These are phyloP conservation scores for Rossbeevera mucosa DNA, from an alignment of 768 basidiomycete species.

Conservation along the genomic window DNA sequence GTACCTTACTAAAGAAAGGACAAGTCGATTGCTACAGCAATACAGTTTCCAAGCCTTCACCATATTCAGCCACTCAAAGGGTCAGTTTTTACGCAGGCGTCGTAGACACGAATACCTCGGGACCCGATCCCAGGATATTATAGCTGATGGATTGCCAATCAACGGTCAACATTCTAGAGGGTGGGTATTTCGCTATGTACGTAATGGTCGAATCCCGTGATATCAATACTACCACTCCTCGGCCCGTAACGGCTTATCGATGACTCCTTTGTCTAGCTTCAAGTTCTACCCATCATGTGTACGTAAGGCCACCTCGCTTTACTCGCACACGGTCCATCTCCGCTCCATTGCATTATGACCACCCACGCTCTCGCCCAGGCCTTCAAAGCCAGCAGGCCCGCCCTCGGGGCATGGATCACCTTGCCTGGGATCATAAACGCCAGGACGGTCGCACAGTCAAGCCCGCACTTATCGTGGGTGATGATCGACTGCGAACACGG, in stretches of 20 bases:
- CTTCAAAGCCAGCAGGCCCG: constrained; percentile 52
- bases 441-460: constrained; percentile 53
- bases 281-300: not conserved
- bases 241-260: constrained; percentile 1
- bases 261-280: constrained; percentile 1
- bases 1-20: not conserved
- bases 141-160: not conserved
- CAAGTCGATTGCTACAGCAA: too few relatives aligned
- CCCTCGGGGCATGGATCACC: constrained; percentile 66
- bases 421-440: constrained; percentile 56
- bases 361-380: constrained; percentile 50
- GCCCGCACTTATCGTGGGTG: constrained; percentile 57
- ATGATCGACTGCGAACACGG: constrained; percentile 69
- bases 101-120: not conserved
- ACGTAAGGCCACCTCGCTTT: not conserved
- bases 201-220: not conserved
- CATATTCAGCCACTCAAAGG: too few relatives aligned
- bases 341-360: constrained; percentile 35
- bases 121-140: not conserved
- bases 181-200: not conserved
- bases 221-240: not conserved
- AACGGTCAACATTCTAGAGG: not conserved
- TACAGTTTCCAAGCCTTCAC: too few relatives aligned
- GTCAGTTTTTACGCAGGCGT: not conserved
- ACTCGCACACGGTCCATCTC: not conserved